Base-by-base conservation (phyloP, 129 eudicot genomes). In the Flaveria sonorensis region DNA sequence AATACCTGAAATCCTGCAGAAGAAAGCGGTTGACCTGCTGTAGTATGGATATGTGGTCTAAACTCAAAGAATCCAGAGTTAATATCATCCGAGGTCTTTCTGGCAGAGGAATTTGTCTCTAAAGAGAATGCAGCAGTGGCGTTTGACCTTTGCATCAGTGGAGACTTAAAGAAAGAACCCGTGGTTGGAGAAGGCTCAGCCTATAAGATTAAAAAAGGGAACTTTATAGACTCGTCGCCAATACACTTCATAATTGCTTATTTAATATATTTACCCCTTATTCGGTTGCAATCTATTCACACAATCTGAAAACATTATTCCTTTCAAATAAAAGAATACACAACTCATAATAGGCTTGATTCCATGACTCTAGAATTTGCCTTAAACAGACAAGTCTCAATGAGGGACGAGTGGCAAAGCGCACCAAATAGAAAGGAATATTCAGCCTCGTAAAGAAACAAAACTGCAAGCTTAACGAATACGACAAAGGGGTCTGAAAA, bases 141-240 rank as follows among this genome's bases (percentile, higher is more conserved):
- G 3, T 83, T 81, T 77, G 95, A 84, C 59, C 86, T 83, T 61
- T 91, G 92, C 96, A 94, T 87, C 79, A 81, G 70, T 12, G 89
- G 83, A 68, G 88, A 81, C 79, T 89, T 89, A 86, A 89, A 91
- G 84, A 94, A 83, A 61, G 97, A 89, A 82, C 97, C 98, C 1
- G 98, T 94, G 56, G 98, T 94, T 48, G 98, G 98, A 67, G 97
- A 94, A 76, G 98, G 96, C 77, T 94, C 98, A 11, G 93, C 98
- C 98, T 94, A 86, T 82, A 86, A 81, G 76, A 78, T 80, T 39
- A 61, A 61, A 23, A 81, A 73, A 65, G 43, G 55, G 53, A 76
- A 76, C 15, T 53, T 74, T 62, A 79, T 68, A 79, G 30, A 82
- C 82, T 24, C 47, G 86, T 71, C 57, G 45, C 68, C 75, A 40